Evolutionary conservation across 164 flowering plant species (phyloP), one percentile per base, ranked within the genome.

Genomic region (Malania oleifera): DNA sequence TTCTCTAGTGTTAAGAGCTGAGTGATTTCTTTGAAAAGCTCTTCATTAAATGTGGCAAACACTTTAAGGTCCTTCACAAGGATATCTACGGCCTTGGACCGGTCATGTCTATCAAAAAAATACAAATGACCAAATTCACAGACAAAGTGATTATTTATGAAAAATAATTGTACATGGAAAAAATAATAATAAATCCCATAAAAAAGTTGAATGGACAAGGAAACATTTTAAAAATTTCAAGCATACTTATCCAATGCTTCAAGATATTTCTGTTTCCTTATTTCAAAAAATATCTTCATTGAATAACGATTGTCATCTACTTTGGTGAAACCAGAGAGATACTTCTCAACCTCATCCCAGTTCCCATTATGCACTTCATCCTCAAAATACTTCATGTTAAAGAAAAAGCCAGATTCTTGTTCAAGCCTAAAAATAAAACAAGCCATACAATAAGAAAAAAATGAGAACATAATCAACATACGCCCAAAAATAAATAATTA

Each of bases 401-500:
- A 88, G 91, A 77, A 91, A 73, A 91, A 84, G 56, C 96, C 95
- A 27, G 98, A 88, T 68, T 91, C 98, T 69, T 88, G 87, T 47
- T 91, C 98, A 53, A 88, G 73, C 77, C 96, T 88, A 66, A 31
- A 19, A 25, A 19, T 10, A 68, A 25, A 65, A 31, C 6, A 40
- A 68, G 57, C 44, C 35, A 54, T 3, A 27, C 2, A 50, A 66
- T 58, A 24, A 61, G 46, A 28, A 20, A 65, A n/a, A 45, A 67
- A 41, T 45, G 14, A 73, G 2, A 0, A 61, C 40, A 66, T 1
- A 26, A 19, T 14, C 7, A 40, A 41, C 15, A 51, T 17, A 62
- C 23, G 51, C 8, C 7, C 1, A 19, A 1, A 25, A 20, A 24
- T 43, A 22, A 12, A 38, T 56, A 45, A 49, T 57, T 41, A 50